Percentiles rank a stretch among this genome's conserved stretches.
phyloP scores from a whole-genome alignment of 441 rosid genomes.

The Cnidoscolus chayamansa region DNA sequence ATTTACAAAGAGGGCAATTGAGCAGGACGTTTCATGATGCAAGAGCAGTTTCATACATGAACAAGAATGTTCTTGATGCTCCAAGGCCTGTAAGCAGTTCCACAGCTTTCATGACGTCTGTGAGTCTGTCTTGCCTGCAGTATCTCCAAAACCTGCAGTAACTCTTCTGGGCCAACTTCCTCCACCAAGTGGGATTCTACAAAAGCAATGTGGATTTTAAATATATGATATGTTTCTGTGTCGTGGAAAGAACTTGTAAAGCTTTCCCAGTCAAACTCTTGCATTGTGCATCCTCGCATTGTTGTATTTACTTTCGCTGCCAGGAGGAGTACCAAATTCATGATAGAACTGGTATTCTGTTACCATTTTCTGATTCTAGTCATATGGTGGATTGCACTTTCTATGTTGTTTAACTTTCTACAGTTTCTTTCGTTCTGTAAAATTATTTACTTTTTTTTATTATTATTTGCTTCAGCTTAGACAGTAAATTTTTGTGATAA shows the following conservation, averaged over 20 bases:
- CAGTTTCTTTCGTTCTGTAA: not conserved
- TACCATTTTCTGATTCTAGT: too few relatives aligned
- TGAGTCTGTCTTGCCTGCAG: conserved; percentile 48
- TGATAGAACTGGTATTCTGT: too few relatives aligned
- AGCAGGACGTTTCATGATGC: conserved; percentile 53
- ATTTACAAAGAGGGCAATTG: conserved; percentile 44
- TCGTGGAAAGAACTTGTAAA: too few relatives aligned
- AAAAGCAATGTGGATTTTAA: conserved; percentile 21
- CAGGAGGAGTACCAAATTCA: too few relatives aligned
- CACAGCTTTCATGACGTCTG: conserved; percentile 38
- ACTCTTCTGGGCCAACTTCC: conserved; percentile 49
- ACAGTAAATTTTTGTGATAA: not conserved
- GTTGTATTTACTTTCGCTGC: too few relatives aligned
- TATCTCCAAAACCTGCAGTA: conserved; percentile 30
- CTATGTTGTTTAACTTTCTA: not conserved
- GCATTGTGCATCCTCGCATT: too few relatives aligned
- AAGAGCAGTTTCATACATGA: conserved; percentile 50
- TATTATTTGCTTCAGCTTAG: not conserved
- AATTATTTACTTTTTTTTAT: not conserved
- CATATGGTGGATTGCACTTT: not conserved
- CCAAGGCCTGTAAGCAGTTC: conserved; percentile 49
- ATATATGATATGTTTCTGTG: too few relatives aligned
- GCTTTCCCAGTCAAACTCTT: too few relatives aligned
- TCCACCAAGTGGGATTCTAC: conserved; percentile 44
- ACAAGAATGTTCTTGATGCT: conserved; percentile 51